Base-by-base conservation (phyloP, 495 filamentous ascomycete species). In the Haplographium delicatum region DNA sequence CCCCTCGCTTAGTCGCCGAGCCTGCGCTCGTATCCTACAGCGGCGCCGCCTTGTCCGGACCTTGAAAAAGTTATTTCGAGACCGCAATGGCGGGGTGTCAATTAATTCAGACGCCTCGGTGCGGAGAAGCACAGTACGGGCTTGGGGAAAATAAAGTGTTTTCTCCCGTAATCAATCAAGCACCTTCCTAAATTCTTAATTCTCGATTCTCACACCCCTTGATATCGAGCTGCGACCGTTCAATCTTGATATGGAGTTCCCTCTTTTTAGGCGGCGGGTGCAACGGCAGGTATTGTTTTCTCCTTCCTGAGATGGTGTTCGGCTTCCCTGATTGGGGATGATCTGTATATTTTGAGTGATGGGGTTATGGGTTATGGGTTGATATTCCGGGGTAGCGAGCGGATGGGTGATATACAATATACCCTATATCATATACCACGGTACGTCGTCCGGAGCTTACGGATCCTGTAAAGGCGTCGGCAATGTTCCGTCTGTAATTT, bases 341-440 rank as follows among this genome's bases (percentile, higher is more conserved):
- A 43, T 39, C 50, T 54, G 57, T 57, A 62, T 52, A 47, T 48
- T 45, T 5, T n/a, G n/a, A n/a, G n/a, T n/a, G n/a, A n/a, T n/a
- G n/a, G n/a, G n/a, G n/a, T n/a, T n/a, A n/a, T n/a, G n/a, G n/a
- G n/a, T n/a, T n/a, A n/a, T n/a, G n/a, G n/a, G n/a, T n/a, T n/a
- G n/a, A n/a, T n/a, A n/a, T n/a, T n/a, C n/a, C n/a, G n/a, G n/a
- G n/a, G n/a, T n/a, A n/a, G n/a, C n/a, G n/a, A n/a, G n/a, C n/a
- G n/a, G n/a, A n/a, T n/a, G n/a, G n/a, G n/a, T n/a, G n/a, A n/a
- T n/a, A n/a, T n/a, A n/a, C n/a, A n/a, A n/a, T n/a, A n/a, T n/a
- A n/a, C n/a, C n/a, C n/a, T n/a, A n/a, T n/a, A n/a, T n/a, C n/a
- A n/a, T n/a, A n/a, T n/a, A n/a, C n/a, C n/a, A n/a, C n/a, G n/a